phyloP scores from a whole-genome alignment of 768 basidiomycete species.

The Agaricus subrufescens region DNA sequence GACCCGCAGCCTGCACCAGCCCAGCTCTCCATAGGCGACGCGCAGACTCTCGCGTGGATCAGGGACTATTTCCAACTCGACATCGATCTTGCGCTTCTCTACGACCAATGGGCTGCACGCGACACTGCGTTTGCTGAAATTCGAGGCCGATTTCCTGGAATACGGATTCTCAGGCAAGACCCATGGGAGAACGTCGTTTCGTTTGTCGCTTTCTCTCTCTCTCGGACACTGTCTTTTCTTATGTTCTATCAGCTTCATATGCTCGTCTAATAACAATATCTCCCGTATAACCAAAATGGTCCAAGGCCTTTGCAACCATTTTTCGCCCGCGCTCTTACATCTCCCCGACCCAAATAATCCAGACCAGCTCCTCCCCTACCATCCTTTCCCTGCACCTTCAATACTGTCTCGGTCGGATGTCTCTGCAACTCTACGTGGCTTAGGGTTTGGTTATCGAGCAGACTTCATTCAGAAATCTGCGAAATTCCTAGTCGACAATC shows the following conservation, averaged over 20 bases:
- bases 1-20: slow-evolving; percentile 29
- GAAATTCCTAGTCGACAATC: slow-evolving; percentile 62
- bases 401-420: slow-evolving; percentile 56
- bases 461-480: slow-evolving; percentile 84
- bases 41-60: slow-evolving; percentile 72
- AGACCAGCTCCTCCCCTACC: slow-evolving; percentile 39
- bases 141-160: slow-evolving; percentile 67
- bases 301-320: slow-evolving; percentile 72
- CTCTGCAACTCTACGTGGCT: slow-evolving; percentile 57
- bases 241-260: slow-evolving; percentile 71
- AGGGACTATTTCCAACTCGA: slow-evolving; percentile 88
- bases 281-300: slow-evolving; percentile 93
- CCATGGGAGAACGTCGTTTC: slow-evolving; percentile 95
- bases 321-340: slow-evolving; percentile 64
- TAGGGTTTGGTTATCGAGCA: slow-evolving; percentile 97
- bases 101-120: slow-evolving; percentile 65
- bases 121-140: slow-evolving; percentile 74
- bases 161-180: slow-evolving; percentile 86
- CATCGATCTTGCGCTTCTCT: slow-evolving; percentile 64
- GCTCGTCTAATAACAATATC: slow-evolving; percentile 97
- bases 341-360: slow-evolving; percentile 28
- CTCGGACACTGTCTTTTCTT: neutral
- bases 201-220: slow-evolving; percentile 40
- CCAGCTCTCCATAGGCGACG: slow-evolving; percentile 36
- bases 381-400: slow-evolving; percentile 83